phyloP scores from a whole-genome alignment of 441 rosid genomes.

The Brassica hybrid region DNA sequence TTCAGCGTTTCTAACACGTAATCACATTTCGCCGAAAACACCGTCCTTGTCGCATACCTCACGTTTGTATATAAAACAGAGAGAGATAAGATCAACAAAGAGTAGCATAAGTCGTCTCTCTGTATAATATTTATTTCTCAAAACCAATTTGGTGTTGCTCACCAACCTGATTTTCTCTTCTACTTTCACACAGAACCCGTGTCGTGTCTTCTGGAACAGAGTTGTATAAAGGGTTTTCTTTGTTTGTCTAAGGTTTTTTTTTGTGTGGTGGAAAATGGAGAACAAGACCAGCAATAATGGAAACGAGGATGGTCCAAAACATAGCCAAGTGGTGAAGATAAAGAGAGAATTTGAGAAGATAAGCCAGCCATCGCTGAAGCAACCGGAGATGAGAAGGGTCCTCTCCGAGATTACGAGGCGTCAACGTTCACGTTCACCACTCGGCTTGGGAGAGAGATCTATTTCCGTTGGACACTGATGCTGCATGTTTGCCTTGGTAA shows the following conservation, averaged over 20 bases:
- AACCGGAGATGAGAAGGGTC: constrained; percentile 55
- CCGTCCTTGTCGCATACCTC: constrained; percentile 5
- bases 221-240: constrained; percentile 12
- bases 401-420: constrained; percentile 45
- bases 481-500: constrained; percentile 12
- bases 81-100: constrained; percentile 7
- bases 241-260: constrained; percentile 13
- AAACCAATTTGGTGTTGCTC: constrained; percentile 25
- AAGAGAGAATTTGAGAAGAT: constrained; percentile 59
- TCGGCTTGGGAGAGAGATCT: constrained; percentile 57
- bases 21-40: constrained; percentile 27
- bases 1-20: constrained; percentile 40
- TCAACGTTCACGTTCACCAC: constrained; percentile 66
- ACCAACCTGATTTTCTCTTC: constrained; percentile 28
- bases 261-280: constrained; percentile 35
- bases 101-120: constrained; percentile 33
- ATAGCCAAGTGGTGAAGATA: constrained; percentile 67
- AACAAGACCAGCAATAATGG: constrained; percentile 11
- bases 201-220: constrained; percentile 11
- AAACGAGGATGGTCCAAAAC: constrained; percentile 48
- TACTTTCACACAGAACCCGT: constrained; percentile 30
- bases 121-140: constrained; percentile 1
- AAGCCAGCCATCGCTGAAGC: constrained; percentile 49
- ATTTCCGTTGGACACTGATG: constrained; percentile 53
- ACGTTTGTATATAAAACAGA: constrained; percentile 33